phyloP scores from a whole-genome alignment of 345 rosid species.

The Atalantia buxifolia region DNA sequence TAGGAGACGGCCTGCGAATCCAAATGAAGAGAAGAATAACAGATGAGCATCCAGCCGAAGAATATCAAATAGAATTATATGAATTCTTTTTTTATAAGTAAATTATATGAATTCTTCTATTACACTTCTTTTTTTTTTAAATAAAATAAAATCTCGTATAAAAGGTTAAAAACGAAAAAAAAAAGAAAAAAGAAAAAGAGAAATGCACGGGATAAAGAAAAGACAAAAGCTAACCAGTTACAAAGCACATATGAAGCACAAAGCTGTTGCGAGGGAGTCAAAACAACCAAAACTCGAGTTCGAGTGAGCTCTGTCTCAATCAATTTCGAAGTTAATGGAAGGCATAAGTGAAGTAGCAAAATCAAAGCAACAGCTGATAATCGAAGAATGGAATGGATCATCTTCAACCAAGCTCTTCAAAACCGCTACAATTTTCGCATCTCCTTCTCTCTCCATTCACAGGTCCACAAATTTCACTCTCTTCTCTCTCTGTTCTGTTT shows the following conservation, averaged over 20 bases:
- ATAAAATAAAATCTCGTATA: too few relatives aligned
- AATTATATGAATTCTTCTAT: too few relatives aligned
- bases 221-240: not conserved
- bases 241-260: not conserved
- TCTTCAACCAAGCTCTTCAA: slow-evolving; percentile 67
- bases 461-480: slow-evolving; percentile 30
- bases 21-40: too few relatives aligned
- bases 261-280: not conserved
- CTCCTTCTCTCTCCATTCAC: slow-evolving; percentile 56
- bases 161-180: too few relatives aligned
- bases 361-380: slow-evolving; percentile 8
- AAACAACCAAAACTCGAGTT: not conserved
- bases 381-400: slow-evolving; percentile 87
- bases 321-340: slow-evolving; percentile 1
- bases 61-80: too few relatives aligned
- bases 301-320: not conserved
- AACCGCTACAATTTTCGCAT: slow-evolving; percentile 59
- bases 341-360: not conserved
- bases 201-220: too few relatives aligned
- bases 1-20: rapidly evolving
- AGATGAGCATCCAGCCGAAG: too few relatives aligned
- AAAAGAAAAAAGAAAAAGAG: too few relatives aligned
- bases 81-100: too few relatives aligned
- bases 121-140: too few relatives aligned
- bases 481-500: not conserved